These are phyloP conservation scores for Boletus rex-veris DNA, from an alignment of 768 basidiomycete species.

Conservation along the genomic window DNA sequence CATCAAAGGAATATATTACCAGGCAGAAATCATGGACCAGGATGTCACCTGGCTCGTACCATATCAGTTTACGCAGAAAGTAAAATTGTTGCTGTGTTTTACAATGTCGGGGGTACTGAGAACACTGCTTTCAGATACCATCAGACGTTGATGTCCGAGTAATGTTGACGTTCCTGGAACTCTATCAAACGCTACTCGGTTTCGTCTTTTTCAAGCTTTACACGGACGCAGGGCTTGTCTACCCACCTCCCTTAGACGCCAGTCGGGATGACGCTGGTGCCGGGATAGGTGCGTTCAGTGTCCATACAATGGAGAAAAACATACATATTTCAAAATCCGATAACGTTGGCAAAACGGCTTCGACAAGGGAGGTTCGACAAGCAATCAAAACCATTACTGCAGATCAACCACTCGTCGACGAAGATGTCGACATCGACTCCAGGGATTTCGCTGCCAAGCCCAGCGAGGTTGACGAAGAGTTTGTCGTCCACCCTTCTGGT, in stretches of 20 bases:
- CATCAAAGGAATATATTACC: conserved; percentile 98
- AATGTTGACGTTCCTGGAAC: conserved; percentile 95
- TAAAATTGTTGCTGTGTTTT: conserved; percentile 35
- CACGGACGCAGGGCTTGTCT: conserved; percentile 86
- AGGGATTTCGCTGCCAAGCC: conserved; percentile 29
- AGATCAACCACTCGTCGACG: conserved; percentile 19
- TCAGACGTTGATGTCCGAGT: conserved; percentile 96
- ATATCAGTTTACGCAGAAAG: conserved; percentile 95
- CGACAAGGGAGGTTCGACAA: conserved; percentile 52
- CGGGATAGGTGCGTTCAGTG: conserved; percentile 82
- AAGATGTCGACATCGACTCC: conserved; percentile 39
- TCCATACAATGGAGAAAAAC: conserved; percentile 49
- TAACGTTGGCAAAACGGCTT: conserved; percentile 36
- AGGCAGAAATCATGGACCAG: conserved; percentile 92
- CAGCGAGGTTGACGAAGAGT: conserved; percentile 57
- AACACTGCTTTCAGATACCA: conserved; percentile 60
- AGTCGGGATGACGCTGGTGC: conserved; percentile 82
- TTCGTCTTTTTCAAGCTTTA: conserved; percentile 99
- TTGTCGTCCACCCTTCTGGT: conserved; percentile 58
- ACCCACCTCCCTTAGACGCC: conserved; percentile 88
- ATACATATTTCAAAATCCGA: conserved; percentile 16
- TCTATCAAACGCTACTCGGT: conserved; percentile 94
- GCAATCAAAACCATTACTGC: conserved; percentile 45
- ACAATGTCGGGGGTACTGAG: conserved; percentile 3
- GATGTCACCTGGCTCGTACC: conserved; percentile 94